Conservation (phyloP, 768 basidiomycete species). For the Pleurotus tuber-regium region DNA sequence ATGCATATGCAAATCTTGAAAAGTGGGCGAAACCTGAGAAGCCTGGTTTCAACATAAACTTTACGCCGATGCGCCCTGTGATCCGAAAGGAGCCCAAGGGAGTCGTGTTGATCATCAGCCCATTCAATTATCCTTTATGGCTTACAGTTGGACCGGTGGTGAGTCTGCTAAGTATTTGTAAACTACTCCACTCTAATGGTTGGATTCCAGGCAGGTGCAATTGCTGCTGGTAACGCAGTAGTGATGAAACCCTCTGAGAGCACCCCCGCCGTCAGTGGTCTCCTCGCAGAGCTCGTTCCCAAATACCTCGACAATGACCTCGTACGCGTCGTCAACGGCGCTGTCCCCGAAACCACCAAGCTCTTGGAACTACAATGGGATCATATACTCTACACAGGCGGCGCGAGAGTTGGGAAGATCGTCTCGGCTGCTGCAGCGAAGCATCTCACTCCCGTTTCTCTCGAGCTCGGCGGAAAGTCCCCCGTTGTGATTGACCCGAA, state of each 20-base stretch:
- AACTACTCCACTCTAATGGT: not conserved
- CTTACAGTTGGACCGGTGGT: conserved; percentile 59
- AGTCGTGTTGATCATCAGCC: conserved; percentile 62
- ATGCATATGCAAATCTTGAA: conserved; percentile 60
- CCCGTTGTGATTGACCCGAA: conserved; percentile 73
- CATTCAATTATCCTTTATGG: conserved; percentile 77
- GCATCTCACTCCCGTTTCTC: conserved; percentile 62
- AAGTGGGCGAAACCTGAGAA: conserved; percentile 72
- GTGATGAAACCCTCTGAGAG: conserved; percentile 79
- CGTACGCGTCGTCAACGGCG: conserved; percentile 69
- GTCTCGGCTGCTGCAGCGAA: conserved; percentile 76
- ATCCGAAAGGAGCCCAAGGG: conserved; percentile 80
- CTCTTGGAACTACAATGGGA: conserved; percentile 72
- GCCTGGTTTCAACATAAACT: conserved; percentile 54
- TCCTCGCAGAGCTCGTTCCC: conserved; percentile 66
- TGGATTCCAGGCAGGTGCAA: conserved; percentile 52
- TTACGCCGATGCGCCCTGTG: conserved; percentile 55
- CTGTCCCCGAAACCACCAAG: conserved; percentile 62
- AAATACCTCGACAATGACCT: conserved; percentile 73
- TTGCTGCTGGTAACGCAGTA: conserved; percentile 75
- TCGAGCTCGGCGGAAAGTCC: conserved; percentile 59
- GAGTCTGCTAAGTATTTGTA: conserved; percentile 16
- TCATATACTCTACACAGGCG: conserved; percentile 45
- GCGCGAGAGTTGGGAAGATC: conserved; percentile 59
- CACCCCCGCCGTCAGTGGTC: conserved; percentile 48